Evolutionary conservation across 2,329 filamentous ascomycete species (phyloP), one percentile per base, ranked within the genome.

Genomic region (Pseudogymnoascus sp.): DNA sequence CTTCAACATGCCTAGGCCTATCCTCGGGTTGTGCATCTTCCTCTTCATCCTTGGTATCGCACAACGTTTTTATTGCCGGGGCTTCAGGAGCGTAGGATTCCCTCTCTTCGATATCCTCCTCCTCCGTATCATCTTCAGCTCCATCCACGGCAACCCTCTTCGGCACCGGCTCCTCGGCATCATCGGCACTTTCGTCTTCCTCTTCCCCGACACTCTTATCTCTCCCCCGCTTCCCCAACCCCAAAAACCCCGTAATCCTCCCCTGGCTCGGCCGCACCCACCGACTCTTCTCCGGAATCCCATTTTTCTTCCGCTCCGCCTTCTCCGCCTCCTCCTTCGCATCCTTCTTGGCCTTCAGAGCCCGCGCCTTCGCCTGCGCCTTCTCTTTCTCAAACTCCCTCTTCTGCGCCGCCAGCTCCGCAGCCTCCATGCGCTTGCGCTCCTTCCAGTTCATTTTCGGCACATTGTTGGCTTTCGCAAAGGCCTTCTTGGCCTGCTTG

Each of bases 181-280:
- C 45, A 6, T 9, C 15, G 15, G 2, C n/a, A 52, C n/a, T 31
- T 5, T 31, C 25, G 2, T 31, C 27, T 9, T 42, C 39, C 2
- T 55, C 45, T 8, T 55, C 45, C n/a, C 33, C 45, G 4, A 33
- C 27, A 18, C 12, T 29, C 27, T 33, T 55, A 15, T 15, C 7
- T 65, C 72, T 67, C 15, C 58, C 60, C 15, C 21, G 66, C 3
- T 48, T 63, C 1, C 66, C 65, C 52, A 45, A 59, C 36, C 74
- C 72, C 6, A 82, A 72, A 62, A 86, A 86, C 36, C 77, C 69
- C 15, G 81, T 75, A 64, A 87, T 83, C 0, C 79, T 82, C 42
- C 79, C 79, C 69, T 86, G 84, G 35, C 83, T 85, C 0, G 83
- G 79, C 36, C 78, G 76, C 4, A 83, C 80, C 59, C 64, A 66